phyloP scores from a whole-genome alignment of 768 basidiomycete genomes.

The Rhizopogon salebrosus region DNA sequence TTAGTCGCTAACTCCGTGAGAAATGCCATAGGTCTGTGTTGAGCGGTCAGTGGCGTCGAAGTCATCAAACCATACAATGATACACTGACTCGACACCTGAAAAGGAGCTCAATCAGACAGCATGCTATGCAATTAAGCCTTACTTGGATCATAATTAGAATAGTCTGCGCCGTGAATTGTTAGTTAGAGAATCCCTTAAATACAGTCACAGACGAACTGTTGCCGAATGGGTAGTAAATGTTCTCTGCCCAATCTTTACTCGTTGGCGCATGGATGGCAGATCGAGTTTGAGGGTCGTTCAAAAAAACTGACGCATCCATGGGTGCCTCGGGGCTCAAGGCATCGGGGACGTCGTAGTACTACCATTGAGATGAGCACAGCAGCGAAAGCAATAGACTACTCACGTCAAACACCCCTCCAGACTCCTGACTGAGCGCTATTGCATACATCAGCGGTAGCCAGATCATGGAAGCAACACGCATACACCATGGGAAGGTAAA shows the following conservation, averaged over 20 bases:
- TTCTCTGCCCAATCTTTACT: constrained; percentile 41
- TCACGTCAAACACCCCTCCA: constrained; percentile 36
- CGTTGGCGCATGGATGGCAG: constrained; percentile 65
- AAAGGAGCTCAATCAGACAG: background rate
- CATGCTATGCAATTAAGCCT: background rate
- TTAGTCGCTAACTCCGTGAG: constrained; percentile 62
- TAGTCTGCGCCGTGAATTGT: constrained; percentile 11
- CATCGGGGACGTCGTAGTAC: constrained; percentile 55
- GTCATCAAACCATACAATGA: background rate
- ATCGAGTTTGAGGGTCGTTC: constrained; percentile 53
- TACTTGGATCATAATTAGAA: constrained; percentile 27
- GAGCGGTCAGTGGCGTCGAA: constrained; percentile 8
- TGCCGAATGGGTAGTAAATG: constrained; percentile 33
- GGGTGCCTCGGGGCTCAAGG: constrained; percentile 44
- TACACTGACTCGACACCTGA: constrained; percentile 30
- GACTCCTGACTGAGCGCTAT: constrained; percentile 15
- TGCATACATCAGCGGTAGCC: constrained; percentile 4
- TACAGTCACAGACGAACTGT: constrained; percentile 13
- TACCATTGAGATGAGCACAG: constrained; percentile 12
- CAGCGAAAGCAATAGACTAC: background rate
- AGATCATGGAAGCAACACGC: constrained; percentile 6
- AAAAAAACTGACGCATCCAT: constrained; percentile 53
- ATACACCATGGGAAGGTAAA: constrained; percentile 61
- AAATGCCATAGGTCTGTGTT: constrained; percentile 54
- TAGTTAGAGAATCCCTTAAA: background rate